Conservation (phyloP, 305 asterid genomes). For the Salvia sclarea region DNA sequence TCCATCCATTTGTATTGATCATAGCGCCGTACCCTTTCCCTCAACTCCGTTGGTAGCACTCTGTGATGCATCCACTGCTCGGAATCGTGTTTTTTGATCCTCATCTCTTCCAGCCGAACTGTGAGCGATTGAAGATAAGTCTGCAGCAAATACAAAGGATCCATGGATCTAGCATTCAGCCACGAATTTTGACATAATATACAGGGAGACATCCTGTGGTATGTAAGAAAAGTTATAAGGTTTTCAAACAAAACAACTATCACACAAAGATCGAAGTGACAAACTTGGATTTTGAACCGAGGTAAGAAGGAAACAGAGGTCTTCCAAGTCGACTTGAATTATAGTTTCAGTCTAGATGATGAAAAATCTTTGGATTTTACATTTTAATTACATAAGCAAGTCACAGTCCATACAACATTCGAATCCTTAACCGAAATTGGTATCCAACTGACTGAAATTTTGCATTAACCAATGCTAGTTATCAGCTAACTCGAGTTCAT, state of each 20-base stretch:
- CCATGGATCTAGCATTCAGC: constrained; percentile 18
- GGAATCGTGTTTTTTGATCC: constrained; percentile 86
- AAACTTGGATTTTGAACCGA: too few relatives aligned
- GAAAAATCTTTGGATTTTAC: too few relatives aligned
- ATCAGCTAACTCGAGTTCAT: not conserved
- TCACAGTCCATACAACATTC: too few relatives aligned
- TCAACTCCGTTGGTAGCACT: constrained; percentile 82
- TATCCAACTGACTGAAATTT: too few relatives aligned
- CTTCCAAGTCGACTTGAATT: too few relatives aligned
- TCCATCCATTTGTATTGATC: constrained; percentile 99
- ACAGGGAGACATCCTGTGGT: not conserved
- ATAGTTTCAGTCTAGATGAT: too few relatives aligned
- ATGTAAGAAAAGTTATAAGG: not conserved
- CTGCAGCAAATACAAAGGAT: constrained; percentile 46
- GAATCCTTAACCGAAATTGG: too few relatives aligned
- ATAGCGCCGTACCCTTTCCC: constrained; percentile 90
- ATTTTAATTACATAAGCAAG: too few relatives aligned
- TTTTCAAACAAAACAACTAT: not conserved
- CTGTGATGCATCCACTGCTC: constrained; percentile 99
- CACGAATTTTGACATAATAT: not conserved
- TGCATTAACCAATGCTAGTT: not conserved
- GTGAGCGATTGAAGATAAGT: constrained; percentile 95
- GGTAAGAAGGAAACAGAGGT: too few relatives aligned
- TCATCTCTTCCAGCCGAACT: constrained; percentile 96
- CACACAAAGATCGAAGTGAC: too few relatives aligned